These are phyloP conservation scores for Picea abies DNA, from an alignment of 83 land plant species.

Conservation along the genomic window DNA sequence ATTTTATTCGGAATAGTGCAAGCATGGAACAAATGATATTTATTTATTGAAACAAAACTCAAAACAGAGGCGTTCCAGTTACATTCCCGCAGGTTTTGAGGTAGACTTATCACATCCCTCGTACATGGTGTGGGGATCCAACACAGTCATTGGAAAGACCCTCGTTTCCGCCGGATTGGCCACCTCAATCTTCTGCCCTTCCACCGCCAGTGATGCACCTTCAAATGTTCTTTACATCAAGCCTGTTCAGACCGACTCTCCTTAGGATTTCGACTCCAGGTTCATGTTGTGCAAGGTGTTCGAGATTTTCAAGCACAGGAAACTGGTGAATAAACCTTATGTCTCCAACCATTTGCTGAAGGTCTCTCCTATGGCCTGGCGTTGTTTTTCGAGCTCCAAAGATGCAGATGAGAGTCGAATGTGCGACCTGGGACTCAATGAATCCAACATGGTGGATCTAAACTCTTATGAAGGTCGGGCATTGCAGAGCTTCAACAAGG, in stretches of 20 bases:
- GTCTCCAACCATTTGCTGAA: constrained; percentile 54
- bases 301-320: constrained; percentile 35
- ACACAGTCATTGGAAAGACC: constrained; percentile 94
- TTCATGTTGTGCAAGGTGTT: constrained; percentile 61
- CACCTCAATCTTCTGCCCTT: constrained; percentile 43
- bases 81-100: neutral
- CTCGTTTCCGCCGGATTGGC: constrained; percentile 92
- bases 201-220: constrained; percentile 9
- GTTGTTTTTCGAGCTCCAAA: neutral
- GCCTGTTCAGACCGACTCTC: no score
- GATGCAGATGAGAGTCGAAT: constrained; percentile 3
- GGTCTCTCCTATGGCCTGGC: constrained; percentile 52
- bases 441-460: constrained; percentile 34
- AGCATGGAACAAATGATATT: no score
- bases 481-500: no score
- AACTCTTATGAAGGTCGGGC: no score
- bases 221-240: no score
- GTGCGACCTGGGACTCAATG: neutral
- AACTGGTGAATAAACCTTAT: constrained; percentile 18
- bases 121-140: constrained; percentile 86
- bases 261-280: constrained; percentile 84
- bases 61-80: neutral
- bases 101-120: constrained; percentile 68
- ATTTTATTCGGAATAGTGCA: no score
- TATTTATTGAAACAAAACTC: no score